Evolutionary conservation across 176 grass and related monocot genomes (phyloP).

Genomic region (Paspalum vaginatum): DNA sequence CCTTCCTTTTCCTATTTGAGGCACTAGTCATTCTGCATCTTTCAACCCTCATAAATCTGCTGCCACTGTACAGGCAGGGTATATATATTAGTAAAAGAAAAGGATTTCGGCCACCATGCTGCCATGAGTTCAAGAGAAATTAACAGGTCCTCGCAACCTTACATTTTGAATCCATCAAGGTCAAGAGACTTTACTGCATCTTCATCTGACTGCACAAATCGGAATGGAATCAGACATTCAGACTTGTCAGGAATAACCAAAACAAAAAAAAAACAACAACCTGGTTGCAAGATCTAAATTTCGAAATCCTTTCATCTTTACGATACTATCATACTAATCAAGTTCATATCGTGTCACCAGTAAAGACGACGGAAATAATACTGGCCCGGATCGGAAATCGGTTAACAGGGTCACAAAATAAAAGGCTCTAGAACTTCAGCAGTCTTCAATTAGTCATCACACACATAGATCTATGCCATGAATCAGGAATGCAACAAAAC

Average conservation of each 20-base stretch:
- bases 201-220: slow-evolving; percentile 47
- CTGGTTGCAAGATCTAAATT: not conserved
- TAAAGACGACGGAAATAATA: not conserved
- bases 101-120: not conserved
- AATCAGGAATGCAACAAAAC: not conserved
- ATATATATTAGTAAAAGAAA: not conserved
- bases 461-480: not conserved
- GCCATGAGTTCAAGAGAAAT: not conserved
- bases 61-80: slow-evolving; percentile 41
- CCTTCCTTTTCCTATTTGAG: slow-evolving; percentile 74
- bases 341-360: not conserved
- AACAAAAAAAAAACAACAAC: slow-evolving; percentile 10
- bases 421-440: not conserved
- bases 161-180: slow-evolving; percentile 83
- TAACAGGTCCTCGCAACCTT: not conserved
- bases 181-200: slow-evolving; percentile 60
- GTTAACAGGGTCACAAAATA: not conserved
- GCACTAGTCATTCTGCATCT: slow-evolving; percentile 58
- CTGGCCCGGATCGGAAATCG: not conserved
- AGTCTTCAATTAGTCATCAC: not conserved
- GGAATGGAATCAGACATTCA: slow-evolving; percentile 27
- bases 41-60: slow-evolving; percentile 71
- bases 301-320: not conserved
- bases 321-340: not conserved
- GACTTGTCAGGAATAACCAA: not conserved